Percentiles rank a stretch among this genome's conserved stretches.
These are phyloP conservation scores for Gentiana macrophylla DNA, from an alignment of 257 asterid species.

Conservation along the genomic window DNA sequence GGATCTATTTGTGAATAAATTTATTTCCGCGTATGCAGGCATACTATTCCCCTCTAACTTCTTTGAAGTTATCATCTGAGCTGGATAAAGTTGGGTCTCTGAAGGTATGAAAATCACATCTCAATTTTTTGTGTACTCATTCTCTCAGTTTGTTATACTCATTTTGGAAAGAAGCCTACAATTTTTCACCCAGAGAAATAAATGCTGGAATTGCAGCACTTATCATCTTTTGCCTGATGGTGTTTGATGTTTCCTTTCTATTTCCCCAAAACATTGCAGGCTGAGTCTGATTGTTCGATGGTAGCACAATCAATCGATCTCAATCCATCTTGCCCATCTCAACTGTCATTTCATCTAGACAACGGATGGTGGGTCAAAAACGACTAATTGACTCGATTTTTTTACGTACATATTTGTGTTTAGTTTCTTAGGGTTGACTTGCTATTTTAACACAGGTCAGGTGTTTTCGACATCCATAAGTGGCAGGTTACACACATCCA, in stretches of 20 bases:
- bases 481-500: constrained; percentile 85
- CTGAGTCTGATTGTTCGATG: constrained; percentile 67
- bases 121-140: no score
- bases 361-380: constrained; percentile 76
- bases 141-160: no score
- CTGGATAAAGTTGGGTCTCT: constrained; percentile 65
- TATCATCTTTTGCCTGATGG: no score
- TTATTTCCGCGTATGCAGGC: constrained; percentile 34
- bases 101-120: constrained; percentile 43
- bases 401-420: background rate
- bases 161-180: no score
- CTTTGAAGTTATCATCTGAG: constrained; percentile 66
- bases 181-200: no score
- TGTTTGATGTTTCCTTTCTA: background rate
- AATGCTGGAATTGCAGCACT: no score
- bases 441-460: constrained; percentile 55
- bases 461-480: constrained; percentile 65
- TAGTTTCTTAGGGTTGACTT: constrained; percentile 1
- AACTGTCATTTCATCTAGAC: constrained; percentile 96
- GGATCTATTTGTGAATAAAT: no score
- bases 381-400: constrained; percentile 8
- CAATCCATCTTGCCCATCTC: constrained; percentile 81
- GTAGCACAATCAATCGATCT: constrained; percentile 80
- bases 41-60: constrained; percentile 44
- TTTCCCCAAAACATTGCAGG: constrained; percentile 40